Conservation (phyloP, 2,329 filamentous ascomycete genomes). For the Fusarium papillatum region DNA sequence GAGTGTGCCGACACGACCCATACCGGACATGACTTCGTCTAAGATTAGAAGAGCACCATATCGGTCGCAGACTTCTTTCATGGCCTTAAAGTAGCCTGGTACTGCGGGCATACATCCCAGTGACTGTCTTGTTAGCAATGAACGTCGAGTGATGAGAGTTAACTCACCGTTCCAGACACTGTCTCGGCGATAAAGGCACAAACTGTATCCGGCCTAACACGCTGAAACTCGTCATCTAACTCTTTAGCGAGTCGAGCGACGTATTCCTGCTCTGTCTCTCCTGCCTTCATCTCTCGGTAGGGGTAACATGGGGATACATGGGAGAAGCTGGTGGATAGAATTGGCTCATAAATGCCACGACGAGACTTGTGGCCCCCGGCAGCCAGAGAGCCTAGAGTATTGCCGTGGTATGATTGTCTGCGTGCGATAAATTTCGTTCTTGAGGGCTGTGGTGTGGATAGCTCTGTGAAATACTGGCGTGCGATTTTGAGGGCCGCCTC, state of each 20-base stretch:
- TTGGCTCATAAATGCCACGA: conserved; percentile 43
- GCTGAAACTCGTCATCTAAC: conserved; percentile 31
- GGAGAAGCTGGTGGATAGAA: conserved; percentile 41
- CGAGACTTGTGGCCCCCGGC: conserved; percentile 30
- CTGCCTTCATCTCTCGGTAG: conserved; percentile 38
- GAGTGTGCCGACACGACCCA: conserved; percentile 71
- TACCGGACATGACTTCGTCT: conserved; percentile 78
- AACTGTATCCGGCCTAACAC: conserved; percentile 28
- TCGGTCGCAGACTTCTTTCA: conserved; percentile 66
- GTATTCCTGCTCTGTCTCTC: conserved; percentile 51
- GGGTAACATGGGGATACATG: conserved; percentile 45
- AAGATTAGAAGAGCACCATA: conserved; percentile 68
- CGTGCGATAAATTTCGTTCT: conserved; percentile 35
- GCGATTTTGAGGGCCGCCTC: conserved; percentile 39
- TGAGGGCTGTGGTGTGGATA: conserved; percentile 21
- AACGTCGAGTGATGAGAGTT: conserved; percentile 13
- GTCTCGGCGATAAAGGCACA: conserved; percentile 41
- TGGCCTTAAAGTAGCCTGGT: conserved; percentile 65
- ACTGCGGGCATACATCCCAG: conserved; percentile 30
- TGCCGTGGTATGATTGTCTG: conserved; percentile 35
- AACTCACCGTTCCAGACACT: conserved; percentile 34
- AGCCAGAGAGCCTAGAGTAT: conserved; percentile 29
- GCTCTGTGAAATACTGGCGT: conserved; percentile 35
- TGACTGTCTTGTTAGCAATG: conserved; percentile 27
- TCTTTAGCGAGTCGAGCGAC: conserved; percentile 27